Conservation (phyloP, 2,329 filamentous ascomycete genomes). For the Xylariaceae sp. region DNA sequence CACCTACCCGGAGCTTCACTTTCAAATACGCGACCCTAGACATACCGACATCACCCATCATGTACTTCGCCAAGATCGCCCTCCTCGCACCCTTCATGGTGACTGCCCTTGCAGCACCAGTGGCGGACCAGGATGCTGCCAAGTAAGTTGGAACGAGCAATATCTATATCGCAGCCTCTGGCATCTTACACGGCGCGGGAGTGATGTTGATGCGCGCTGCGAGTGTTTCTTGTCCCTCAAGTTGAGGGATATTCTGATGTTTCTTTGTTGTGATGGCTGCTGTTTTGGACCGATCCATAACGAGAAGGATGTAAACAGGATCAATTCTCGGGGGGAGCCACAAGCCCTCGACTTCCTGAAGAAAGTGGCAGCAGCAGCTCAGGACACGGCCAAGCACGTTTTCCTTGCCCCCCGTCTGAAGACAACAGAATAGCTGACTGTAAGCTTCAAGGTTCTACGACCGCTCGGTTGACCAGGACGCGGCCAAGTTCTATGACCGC, state of each 20-base stretch:
- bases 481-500: background rate
- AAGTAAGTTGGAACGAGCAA: background rate
- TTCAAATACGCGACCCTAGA: no score
- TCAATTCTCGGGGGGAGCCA: background rate
- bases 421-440: background rate
- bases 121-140: background rate
- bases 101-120: background rate
- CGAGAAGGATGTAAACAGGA: background rate
- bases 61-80: constrained; percentile 1
- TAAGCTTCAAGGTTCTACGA: background rate
- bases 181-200: background rate
- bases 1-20: background rate
- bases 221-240: background rate
- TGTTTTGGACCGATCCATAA: background rate
- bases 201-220: background rate
- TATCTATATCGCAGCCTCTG: background rate
- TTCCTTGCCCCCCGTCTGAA: background rate
- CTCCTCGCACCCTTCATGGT: background rate
- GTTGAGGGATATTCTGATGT: background rate
- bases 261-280: background rate
- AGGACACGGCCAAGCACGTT: background rate
- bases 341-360: background rate
- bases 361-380: background rate
- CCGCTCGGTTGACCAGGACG: background rate
- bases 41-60: background rate